Evolutionary conservation across 164 flowering plant genomes (phyloP).

Genomic region (Magnolia changhungtana): DNA sequence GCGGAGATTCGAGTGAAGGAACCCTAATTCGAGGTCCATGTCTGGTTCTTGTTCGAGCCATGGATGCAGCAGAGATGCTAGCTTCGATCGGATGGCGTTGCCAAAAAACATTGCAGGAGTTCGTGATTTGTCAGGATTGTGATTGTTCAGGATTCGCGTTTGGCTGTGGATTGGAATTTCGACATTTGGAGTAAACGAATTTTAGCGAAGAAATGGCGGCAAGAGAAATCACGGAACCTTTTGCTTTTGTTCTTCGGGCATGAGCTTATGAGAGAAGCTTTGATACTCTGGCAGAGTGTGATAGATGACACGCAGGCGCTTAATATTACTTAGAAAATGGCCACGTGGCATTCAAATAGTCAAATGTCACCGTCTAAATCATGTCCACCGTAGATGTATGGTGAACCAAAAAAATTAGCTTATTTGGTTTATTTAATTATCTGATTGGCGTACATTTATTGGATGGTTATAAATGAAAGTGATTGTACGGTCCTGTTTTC

Average conservation of each 20-base stretch:
- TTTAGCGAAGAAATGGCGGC: not conserved
- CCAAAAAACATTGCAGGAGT: not conserved
- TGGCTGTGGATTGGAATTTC: not conserved
- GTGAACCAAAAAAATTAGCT: too few species aligned
- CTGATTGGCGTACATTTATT: too few species aligned
- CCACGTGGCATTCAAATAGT: too few species aligned
- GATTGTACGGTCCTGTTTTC: too few species aligned
- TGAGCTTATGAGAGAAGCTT: too few species aligned
- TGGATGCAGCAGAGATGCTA: constrained; percentile 58
- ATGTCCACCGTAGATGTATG: too few species aligned
- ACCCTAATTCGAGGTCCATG: constrained; percentile 56
- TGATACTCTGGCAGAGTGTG: too few species aligned
- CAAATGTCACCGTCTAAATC: too few species aligned
- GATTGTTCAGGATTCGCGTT: not conserved
- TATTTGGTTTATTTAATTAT: too few species aligned
- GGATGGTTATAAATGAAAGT: too few species aligned
- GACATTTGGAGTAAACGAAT: not conserved
- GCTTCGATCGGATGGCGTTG: constrained; percentile 38
- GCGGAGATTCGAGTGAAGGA: constrained; percentile 39
- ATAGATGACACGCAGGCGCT: too few species aligned
- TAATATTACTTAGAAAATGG: too few species aligned
- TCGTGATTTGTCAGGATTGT: not conserved
- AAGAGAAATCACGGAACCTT: not conserved
- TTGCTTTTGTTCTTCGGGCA: not conserved
- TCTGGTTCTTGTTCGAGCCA: constrained; percentile 63